Evolutionary conservation across 768 basidiomycete species (phyloP), one percentile per base, ranked within the genome.

Genomic region (Postia placenta): DNA sequence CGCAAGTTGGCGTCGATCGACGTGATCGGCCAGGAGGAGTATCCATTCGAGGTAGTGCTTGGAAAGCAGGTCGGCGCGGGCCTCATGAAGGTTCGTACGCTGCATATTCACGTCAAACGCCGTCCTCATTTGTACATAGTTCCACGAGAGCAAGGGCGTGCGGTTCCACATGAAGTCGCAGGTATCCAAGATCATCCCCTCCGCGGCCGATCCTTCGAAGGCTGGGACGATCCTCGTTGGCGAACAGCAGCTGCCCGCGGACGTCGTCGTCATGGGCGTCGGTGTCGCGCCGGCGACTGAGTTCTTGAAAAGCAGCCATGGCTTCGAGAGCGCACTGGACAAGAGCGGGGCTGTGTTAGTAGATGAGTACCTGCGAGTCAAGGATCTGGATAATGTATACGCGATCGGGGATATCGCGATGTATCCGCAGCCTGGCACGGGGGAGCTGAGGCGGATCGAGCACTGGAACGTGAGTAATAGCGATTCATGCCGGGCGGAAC

Each of bases 381-480:
- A 72, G 22, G 74, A 71, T 6, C 61, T 69, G 56, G 54, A 71
- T 52, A 54, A 76, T 47, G 77, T 89, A 2, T 92, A 76, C 61
- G 88, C 88, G 14, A 75, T 92, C 49, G 84, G 85, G 48, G 91
- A 92, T 65, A 87, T 94, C 58, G 90, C 90, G 0, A 72, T 79
- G 35, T 90, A 88, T 65, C 86, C 87, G 9, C 81, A 86, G 49
- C 64, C 68, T 2, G 64, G 67, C 24, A 71, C 68, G 5, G 81
- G 83, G 12, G 73, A 71, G 38, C 63, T 68, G 37, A 70, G 70
- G 23, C 69, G 91, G 42, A 83, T 94, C 49, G 92, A 95, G 66
- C 92, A 95, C 66, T 95, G 92, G 91, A 92, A 92, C 67, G 90
- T 85, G 47, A 36, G 79, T 53, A 26, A 4, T 22, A 11, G 35